Evolutionary conservation across 805 yeast genomes (phyloP), one percentile per base, ranked within the genome.

Genomic region (Candida vartiovaarae): DNA sequence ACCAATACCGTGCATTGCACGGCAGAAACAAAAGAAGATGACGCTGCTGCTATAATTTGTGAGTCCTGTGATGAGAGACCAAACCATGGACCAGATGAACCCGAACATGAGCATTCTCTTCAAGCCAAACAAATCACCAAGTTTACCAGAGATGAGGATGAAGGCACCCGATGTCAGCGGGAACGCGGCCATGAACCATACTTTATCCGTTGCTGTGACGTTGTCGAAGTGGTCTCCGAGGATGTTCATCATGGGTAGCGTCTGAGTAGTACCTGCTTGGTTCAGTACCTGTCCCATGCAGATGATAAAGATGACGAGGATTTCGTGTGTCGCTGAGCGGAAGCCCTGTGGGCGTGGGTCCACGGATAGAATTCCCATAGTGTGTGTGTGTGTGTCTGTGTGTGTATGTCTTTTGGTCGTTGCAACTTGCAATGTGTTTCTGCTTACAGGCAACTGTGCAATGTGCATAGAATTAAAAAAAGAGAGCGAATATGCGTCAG

Each of bases 91-190:
- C 77, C 84, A 74, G 6, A 61, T 39, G 61, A 79, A 78, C 1
- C 91, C 88, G 4, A 67, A 52, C 0, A 78, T 35, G 42, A 80
- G 67, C n/a, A 77, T 61, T 34, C 58, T 63, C 45, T 77, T 79
- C 42, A 81, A 66, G 0, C 93, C 93, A 51, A 75, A 77, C 9
- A 83, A 65, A 54, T 84, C 95, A 31, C 95, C 93, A 38, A 82
- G 55, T 40, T 80, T 70, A 7, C 93, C 93, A 32, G 83, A 73
- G 4, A 80, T 66, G 32, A 84, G 60, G 40, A 84, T 83, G 48
- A 84, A 78, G 0, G 91, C 81, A 9, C 91, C 91, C 5, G 82
- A 76, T 0, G 87, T 77, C 43, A 84, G 62, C 0, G 87, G 79
- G 56, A 76, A 82, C 0, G 86, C 74, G 2, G 89, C 88, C 69